phyloP scores from a whole-genome alignment of 768 basidiomycete species.

The Leccinum subgranulosum region DNA sequence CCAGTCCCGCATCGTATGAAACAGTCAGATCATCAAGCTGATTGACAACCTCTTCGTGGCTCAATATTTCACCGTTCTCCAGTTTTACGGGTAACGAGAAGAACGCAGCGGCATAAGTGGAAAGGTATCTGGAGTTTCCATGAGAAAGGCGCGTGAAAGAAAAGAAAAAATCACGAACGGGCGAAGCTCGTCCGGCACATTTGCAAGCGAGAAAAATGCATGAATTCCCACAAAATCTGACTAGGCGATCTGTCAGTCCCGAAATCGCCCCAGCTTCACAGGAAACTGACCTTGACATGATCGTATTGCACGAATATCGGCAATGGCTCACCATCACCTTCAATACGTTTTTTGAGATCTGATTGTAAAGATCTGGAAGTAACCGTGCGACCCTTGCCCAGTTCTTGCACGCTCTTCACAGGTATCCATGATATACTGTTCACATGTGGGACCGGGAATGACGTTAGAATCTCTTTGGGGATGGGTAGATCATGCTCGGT shows the following conservation, averaged over 20 bases:
- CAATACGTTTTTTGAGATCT: constrained; percentile 59
- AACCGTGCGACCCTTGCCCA: constrained; percentile 44
- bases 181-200: constrained; percentile 69
- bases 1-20: constrained; percentile 72
- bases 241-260: constrained; percentile 36
- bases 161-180: constrained; percentile 45
- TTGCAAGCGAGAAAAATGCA: constrained; percentile 72
- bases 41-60: constrained; percentile 89
- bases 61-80: constrained; percentile 62
- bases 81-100: constrained; percentile 83
- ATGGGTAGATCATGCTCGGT: constrained; percentile 81
- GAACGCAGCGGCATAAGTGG: constrained; percentile 77
- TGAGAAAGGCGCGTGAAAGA: not conserved
- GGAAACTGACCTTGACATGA: constrained; percentile 69
- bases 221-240: constrained; percentile 90
- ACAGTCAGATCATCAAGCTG: constrained; percentile 90
- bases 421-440: constrained; percentile 92
- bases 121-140: constrained; percentile 56
- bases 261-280: not conserved
- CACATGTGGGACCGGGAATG: constrained; percentile 90
- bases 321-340: constrained; percentile 60
- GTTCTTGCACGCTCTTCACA: constrained; percentile 63
- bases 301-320: constrained; percentile 94
- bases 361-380: constrained; percentile 32
- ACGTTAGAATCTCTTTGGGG: constrained; percentile 73